A percentile compares a stretch with the other conserved stretches of the same genome.
Conservation (phyloP, 2,329 filamentous ascomycete genomes). For the Talaromyces sp. region DNA sequence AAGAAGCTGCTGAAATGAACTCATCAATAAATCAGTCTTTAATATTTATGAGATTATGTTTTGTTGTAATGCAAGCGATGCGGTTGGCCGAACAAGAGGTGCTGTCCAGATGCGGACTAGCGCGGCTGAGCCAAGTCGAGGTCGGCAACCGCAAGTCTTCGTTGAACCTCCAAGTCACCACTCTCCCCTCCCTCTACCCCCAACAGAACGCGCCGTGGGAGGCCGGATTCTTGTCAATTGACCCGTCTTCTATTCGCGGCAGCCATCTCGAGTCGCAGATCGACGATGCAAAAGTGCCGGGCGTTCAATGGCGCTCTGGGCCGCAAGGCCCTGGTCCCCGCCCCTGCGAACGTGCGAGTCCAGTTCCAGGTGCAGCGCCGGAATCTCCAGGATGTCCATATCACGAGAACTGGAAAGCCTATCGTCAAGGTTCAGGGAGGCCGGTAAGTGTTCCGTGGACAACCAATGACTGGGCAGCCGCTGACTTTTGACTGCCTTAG, state of each 20-base stretch:
- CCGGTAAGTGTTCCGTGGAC: constrained; percentile 55
- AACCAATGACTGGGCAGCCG: constrained; percentile 13
- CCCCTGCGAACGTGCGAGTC: constrained; percentile 24
- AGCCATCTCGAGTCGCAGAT: constrained; percentile 19
- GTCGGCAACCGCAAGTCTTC: constrained; percentile 9
- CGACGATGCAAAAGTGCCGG: constrained; percentile 43
- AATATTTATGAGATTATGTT: neutral
- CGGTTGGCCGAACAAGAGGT: neutral
- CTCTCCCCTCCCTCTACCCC: constrained; percentile 8
- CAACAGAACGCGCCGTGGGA: constrained; percentile 9
- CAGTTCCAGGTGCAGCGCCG: constrained; percentile 43
- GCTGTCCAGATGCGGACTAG: constrained; percentile 7
- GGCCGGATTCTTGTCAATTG: constrained; percentile 14
- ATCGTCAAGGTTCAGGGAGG: constrained; percentile 85
- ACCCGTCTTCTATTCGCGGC: constrained; percentile 10
- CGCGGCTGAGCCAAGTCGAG: constrained; percentile 6
- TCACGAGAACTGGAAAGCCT: constrained; percentile 93
- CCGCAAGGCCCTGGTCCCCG: constrained; percentile 31
- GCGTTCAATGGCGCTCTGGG: constrained; percentile 37
- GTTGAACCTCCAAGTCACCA: constrained; percentile 3
- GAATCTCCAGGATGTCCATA: constrained; percentile 72
- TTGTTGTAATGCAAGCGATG: neutral
- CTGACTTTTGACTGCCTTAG: constrained; percentile 40
- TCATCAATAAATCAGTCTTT: too few relatives aligned
- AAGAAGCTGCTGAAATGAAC: too few relatives aligned